These are phyloP conservation scores for Pachysandra terminalis DNA, from an alignment of 164 flowering plant genomes.

Conservation along the genomic window DNA sequence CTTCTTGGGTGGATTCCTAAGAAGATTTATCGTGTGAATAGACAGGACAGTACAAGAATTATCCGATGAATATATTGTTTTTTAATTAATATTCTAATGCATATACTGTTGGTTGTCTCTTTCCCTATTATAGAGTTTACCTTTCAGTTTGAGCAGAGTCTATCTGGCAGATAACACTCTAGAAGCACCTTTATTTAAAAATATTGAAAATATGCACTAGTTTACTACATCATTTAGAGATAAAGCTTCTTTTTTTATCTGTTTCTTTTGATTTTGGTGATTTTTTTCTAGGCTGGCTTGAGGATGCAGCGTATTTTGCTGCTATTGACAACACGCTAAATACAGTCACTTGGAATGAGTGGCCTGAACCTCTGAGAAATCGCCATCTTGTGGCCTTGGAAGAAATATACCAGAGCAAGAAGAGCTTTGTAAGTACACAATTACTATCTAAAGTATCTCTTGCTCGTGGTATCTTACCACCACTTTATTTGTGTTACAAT, in stretches of 20 bases:
- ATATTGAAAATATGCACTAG: too few relatives aligned
- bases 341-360: slow-evolving; percentile 75
- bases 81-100: background rate
- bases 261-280: background rate
- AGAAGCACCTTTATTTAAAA: too few relatives aligned
- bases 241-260: background rate
- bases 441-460: background rate
- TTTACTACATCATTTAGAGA: too few relatives aligned
- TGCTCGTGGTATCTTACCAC: background rate
- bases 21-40: too few relatives aligned
- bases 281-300: slow-evolving; percentile 77
- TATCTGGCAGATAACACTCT: too few relatives aligned
- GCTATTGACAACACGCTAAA: slow-evolving; percentile 69
- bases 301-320: slow-evolving; percentile 96
- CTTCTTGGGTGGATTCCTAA: too few relatives aligned
- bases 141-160: too few relatives aligned
- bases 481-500: background rate
- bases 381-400: slow-evolving; percentile 89
- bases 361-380: slow-evolving; percentile 89
- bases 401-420: slow-evolving; percentile 60
- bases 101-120: background rate
- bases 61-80: too few relatives aligned
- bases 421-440: slow-evolving; percentile 60
- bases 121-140: too few relatives aligned
- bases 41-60: too few relatives aligned